phyloP scores from a whole-genome alignment of 192 early-diverging fungal genomes.

The Lobosporangium transversale region DNA sequence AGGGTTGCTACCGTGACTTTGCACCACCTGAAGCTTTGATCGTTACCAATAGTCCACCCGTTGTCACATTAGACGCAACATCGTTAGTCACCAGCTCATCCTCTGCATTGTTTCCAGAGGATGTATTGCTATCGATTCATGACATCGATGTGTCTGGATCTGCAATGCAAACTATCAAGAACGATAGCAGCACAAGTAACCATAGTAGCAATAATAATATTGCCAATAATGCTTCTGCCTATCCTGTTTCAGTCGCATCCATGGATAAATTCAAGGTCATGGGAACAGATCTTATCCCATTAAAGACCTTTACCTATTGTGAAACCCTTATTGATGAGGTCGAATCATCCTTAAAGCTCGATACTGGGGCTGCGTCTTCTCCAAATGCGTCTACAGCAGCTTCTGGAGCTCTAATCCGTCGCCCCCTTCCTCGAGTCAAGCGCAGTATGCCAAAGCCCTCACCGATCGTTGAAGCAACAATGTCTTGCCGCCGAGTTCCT shows the following conservation, averaged over 20 bases:
- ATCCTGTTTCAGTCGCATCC: constrained; percentile 27
- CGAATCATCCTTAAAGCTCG: constrained; percentile 1
- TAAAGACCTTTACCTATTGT: constrained; percentile 44
- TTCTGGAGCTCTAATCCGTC: background rate
- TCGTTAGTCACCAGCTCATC: constrained; percentile 30
- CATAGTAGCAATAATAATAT: background rate
- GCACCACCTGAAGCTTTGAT: constrained; percentile 20
- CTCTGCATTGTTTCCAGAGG: constrained; percentile 2
- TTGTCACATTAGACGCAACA: constrained; percentile 27
- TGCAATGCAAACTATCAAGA: too few relatives aligned
- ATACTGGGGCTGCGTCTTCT: background rate
- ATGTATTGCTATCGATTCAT: constrained; percentile 12
- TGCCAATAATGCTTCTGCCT: background rate
- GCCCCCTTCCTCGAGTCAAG: constrained; percentile 3
- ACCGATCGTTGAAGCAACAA: background rate
- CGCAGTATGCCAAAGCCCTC: constrained; percentile 1
- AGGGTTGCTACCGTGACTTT: constrained; percentile 5
- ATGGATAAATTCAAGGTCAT: constrained; percentile 45
- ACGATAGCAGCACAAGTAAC: background rate
- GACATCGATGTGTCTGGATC: background rate
- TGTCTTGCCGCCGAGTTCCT: constrained; percentile 1
- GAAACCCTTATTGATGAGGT: constrained; percentile 30
- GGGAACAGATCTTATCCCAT: constrained; percentile 30
- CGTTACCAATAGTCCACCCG: constrained; percentile 21
- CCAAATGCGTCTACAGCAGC: background rate